A percentile compares a stretch with the other conserved stretches of the same genome.
Conservation (phyloP, 2,329 filamentous ascomycete species). For the Arthrobotrys musiformis region DNA sequence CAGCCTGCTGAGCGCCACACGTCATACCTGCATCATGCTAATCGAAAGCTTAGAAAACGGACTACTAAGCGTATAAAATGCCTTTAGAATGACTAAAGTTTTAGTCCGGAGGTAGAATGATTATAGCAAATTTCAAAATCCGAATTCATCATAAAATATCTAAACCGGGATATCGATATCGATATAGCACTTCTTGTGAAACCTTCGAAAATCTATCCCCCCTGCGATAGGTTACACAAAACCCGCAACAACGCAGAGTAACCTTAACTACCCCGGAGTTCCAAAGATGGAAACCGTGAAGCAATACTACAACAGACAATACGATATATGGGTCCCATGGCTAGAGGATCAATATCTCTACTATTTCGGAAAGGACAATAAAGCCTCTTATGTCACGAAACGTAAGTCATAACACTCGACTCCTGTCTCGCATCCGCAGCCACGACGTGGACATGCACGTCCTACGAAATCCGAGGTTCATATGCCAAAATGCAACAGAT, state of each 20-base stretch:
- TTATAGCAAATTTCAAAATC: too few species aligned
- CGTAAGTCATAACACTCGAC: conserved; percentile 64
- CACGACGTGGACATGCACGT: too few species aligned
- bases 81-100: too few species aligned
- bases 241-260: not conserved
- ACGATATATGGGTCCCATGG: conserved; percentile 81
- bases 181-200: too few species aligned
- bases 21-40: conserved; percentile 53
- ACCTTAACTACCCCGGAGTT: not conserved
- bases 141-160: too few species aligned
- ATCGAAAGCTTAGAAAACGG: not conserved
- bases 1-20: conserved; percentile 35
- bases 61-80: not conserved
- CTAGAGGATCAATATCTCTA: conserved; percentile 77
- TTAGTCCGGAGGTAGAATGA: too few species aligned
- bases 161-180: too few species aligned
- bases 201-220: not conserved
- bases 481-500: conserved; percentile 16
- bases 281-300: conserved; percentile 69
- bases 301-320: conserved; percentile 76
- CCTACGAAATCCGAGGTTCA: not conserved
- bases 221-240: conserved; percentile 1
- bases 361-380: conserved; percentile 81
- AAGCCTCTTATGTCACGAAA: conserved; percentile 76
- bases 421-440: not conserved